Percentiles rank a stretch among this genome's conserved stretches.
Evolutionary conservation across 1,284 basidiomycete species (phyloP).

Genomic region (Cystobasidium slooffiae): DNA sequence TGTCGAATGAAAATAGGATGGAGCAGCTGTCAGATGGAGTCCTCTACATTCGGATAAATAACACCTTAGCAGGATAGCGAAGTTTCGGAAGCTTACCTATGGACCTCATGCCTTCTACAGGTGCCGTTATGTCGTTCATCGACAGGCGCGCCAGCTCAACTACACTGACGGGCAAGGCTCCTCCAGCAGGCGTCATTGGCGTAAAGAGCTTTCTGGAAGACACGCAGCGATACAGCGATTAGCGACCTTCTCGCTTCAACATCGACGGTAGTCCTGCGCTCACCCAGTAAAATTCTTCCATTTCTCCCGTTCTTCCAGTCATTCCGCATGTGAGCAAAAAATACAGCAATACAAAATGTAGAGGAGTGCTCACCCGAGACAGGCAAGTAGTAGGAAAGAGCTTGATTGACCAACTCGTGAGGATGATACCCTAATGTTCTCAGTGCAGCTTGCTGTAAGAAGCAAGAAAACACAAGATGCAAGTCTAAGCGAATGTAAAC

Average conservation of each 20-base stretch:
- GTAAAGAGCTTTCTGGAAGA: conserved; percentile 21
- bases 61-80: no score
- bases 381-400: conserved; percentile 23
- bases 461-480: background rate
- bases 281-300: conserved; percentile 14
- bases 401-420: conserved; percentile 35
- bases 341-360: background rate
- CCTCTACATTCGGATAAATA: no score
- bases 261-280: background rate
- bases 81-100: conserved; percentile 7
- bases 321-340: background rate
- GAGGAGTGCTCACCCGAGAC: conserved; percentile 4
- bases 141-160: conserved; percentile 19
- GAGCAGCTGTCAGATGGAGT: no score
- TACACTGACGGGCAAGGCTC: background rate
- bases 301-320: background rate
- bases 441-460: conserved; percentile 13
- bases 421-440: conserved; percentile 34
- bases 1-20: background rate
- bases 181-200: background rate
- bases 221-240: background rate
- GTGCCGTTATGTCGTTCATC: background rate
- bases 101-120: conserved; percentile 6
- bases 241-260: no score
- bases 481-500: background rate